Evolutionary conservation across 2,329 filamentous ascomycete genomes (phyloP).

Genomic region (Herpomyces periplanetae): DNA sequence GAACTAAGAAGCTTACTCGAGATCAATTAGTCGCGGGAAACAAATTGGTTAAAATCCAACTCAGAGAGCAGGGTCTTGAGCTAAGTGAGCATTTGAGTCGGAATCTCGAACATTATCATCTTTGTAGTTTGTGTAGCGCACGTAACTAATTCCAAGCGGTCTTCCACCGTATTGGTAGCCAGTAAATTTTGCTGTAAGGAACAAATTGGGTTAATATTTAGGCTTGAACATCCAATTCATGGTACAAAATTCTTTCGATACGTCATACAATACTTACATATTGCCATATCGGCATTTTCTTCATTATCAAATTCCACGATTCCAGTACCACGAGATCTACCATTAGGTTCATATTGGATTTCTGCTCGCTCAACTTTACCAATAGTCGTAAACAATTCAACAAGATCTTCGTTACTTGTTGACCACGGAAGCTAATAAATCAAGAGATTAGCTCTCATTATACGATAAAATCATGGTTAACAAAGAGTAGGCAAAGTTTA

Average conservation of each 20-base stretch:
- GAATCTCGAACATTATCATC: constrained; percentile 13
- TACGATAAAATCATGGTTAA: constrained; percentile 3
- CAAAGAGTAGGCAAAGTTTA: constrained; percentile 1
- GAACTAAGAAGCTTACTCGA: too few species aligned
- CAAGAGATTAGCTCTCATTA: constrained; percentile 5
- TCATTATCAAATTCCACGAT: constrained; percentile 68
- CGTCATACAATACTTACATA: constrained; percentile 15
- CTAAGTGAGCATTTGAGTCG: too few species aligned
- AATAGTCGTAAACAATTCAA: constrained; percentile 88
- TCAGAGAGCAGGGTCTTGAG: too few species aligned
- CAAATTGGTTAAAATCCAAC: too few species aligned
- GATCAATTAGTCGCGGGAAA: too few species aligned
- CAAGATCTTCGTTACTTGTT: constrained; percentile 82
- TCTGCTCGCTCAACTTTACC: constrained; percentile 95
- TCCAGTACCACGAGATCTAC: constrained; percentile 66
- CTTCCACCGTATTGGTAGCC: constrained; percentile 89
- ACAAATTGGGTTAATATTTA: too few species aligned
- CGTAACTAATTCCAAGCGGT: constrained; percentile 62
- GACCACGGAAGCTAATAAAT: constrained; percentile 54
- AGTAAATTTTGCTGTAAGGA: constrained; percentile 46
- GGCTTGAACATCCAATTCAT: constrained; percentile 2
- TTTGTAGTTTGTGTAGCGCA: constrained; percentile 46
- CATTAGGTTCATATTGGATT: constrained; percentile 90
- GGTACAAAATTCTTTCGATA: constrained; percentile 1
- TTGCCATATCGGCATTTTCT: constrained; percentile 62